phyloP scores from a whole-genome alignment of 1,284 basidiomycete genomes.

The Boletus chippewaensis region DNA sequence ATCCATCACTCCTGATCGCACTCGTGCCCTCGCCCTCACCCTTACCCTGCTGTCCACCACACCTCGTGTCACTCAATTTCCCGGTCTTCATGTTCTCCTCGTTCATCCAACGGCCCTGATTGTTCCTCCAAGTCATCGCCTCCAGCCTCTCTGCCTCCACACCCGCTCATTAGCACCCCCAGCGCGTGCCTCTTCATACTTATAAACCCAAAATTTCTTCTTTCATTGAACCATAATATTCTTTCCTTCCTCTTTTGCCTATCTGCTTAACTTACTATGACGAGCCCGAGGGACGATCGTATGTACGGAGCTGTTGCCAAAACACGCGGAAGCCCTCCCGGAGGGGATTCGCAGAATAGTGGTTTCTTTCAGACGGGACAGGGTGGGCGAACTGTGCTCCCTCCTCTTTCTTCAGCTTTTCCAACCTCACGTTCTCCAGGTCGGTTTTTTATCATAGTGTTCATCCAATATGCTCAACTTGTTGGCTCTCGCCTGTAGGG shows the following conservation, averaged over 20 bases:
- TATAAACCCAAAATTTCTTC: conserved; percentile 41
- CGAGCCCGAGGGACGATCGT: conserved; percentile 54
- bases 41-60: conserved; percentile 36
- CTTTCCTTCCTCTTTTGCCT: conserved; percentile 41
- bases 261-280: conserved; percentile 52
- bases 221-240: conserved; percentile 50
- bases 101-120: conserved; percentile 40
- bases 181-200: conserved; percentile 40
- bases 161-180: conserved; percentile 29
- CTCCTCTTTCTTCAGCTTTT: conserved; percentile 76
- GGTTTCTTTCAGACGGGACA: conserved; percentile 68
- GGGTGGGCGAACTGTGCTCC: conserved; percentile 81
- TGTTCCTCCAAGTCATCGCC: conserved; percentile 38
- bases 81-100: conserved; percentile 43
- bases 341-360: conserved; percentile 49
- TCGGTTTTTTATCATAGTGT: conserved; percentile 57
- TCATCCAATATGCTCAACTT: conserved; percentile 49
- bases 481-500: conserved; percentile 43
- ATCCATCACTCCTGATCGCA: conserved; percentile 29
- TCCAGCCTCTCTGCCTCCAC: conserved; percentile 30
- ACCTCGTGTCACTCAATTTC: conserved; percentile 40
- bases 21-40: conserved; percentile 33
- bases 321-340: conserved; percentile 53
- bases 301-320: conserved; percentile 51
- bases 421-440: conserved; percentile 81